Evolutionary conservation across 2,329 filamentous ascomycete genomes (phyloP).

Genomic region (Hymenoscyphus scutula): DNA sequence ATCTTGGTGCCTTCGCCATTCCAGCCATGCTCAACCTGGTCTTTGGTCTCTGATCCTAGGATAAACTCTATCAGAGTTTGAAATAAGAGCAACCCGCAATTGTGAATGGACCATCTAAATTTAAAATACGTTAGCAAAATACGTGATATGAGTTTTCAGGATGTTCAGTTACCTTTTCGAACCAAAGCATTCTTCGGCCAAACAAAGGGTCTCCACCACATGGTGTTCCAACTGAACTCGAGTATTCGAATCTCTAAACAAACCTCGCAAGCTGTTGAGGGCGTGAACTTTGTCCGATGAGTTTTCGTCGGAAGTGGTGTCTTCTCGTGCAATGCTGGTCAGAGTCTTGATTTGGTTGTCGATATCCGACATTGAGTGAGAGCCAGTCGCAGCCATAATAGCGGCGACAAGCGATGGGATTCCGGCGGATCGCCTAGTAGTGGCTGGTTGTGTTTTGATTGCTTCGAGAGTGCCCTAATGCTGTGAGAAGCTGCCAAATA

Average conservation of each 20-base stretch:
- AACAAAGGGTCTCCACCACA: constrained; percentile 68
- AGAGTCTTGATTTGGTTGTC: neutral
- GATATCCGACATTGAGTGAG: constrained; percentile 39
- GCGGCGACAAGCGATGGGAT: constrained; percentile 84
- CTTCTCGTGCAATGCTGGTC: neutral
- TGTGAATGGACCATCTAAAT: constrained; percentile 83
- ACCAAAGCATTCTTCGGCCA: constrained; percentile 77
- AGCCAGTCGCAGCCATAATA: constrained; percentile 70
- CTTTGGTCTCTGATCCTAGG: constrained; percentile 71
- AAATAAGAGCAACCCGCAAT: constrained; percentile 87
- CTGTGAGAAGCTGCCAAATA: neutral
- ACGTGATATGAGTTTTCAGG: neutral
- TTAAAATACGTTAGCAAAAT: constrained; percentile 11
- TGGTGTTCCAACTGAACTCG: constrained; percentile 70
- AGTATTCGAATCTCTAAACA: constrained; percentile 80
- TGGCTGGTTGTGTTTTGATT: constrained; percentile 73
- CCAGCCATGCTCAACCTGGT: constrained; percentile 59
- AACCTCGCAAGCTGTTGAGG: constrained; percentile 87
- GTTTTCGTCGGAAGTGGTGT: constrained; percentile 51
- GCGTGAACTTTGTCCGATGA: constrained; percentile 90
- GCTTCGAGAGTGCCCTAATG: constrained; percentile 61
- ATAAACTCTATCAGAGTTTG: constrained; percentile 79
- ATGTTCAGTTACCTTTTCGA: constrained; percentile 49
- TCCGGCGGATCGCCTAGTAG: constrained; percentile 87
- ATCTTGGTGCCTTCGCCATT: constrained; percentile 63